Evolutionary conservation across 768 basidiomycete genomes (phyloP), one percentile per base, ranked within the genome.

Genomic region (Phanerodontia chrysosporium): DNA sequence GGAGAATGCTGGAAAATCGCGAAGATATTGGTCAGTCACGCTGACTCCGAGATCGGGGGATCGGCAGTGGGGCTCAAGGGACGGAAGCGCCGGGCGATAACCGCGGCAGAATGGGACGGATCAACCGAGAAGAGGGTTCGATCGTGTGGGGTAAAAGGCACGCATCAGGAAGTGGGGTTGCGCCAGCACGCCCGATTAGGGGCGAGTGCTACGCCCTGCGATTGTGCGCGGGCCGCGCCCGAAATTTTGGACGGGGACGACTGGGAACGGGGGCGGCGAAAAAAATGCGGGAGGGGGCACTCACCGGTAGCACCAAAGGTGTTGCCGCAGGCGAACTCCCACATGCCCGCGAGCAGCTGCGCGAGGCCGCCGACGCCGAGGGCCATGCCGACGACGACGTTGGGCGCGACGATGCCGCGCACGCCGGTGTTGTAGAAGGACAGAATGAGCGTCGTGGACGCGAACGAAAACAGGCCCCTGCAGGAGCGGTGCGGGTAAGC

Each of bases 331-430:
- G 72, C 73, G 27, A 73, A 74, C 59, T 72, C 72, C 91, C 91
- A 93, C 87, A 94, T 92, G 44, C 94, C 94, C 29, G 92, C 93
- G 39, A 95, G 74, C 48, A 95, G 77, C 69, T 95, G 94, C 13
- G 80, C 86, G 30, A 95, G 84, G 60, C 94, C 94, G 62, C 93
- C 94, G 61, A 83, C 83, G 72, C 85, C 89, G 64, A 91, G 68
- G 25, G 92, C 91, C 92, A 95, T 92, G 52, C 92, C 94, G 51
- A 93, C 80, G 49, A 92, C 83, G 28, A 85, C 82, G 58, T 93
- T 92, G 42, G 89, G 84, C 5, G 68, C 65, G 18, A 66, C 61
- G 62, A 92, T 76, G 24, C 73, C 67, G n/a, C 85, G 80, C 0
- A 81, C 78, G 18, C 78, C 71, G 28, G 82, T 74, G 67, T 92